Conservation (phyloP, 2,329 filamentous ascomycete species). For the Cadophora sp. region DNA sequence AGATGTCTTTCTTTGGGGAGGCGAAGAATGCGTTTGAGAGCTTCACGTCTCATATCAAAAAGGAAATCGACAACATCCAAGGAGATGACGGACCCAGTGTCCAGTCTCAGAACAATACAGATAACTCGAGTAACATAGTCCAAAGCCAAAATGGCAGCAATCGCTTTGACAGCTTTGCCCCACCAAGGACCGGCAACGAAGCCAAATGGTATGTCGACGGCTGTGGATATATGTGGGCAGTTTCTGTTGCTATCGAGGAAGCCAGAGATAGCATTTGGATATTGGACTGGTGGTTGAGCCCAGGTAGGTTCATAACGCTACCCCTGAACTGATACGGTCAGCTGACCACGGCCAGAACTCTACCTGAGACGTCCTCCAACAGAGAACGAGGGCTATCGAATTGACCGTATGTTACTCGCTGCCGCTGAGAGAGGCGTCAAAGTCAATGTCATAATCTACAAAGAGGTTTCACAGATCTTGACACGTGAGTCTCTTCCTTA, state of each 20-base stretch:
- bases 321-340: background rate
- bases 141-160: constrained; percentile 55
- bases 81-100: constrained; percentile 47
- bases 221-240: constrained; percentile 84
- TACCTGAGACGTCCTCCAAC: constrained; percentile 85
- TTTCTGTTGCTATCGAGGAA: constrained; percentile 78
- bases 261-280: constrained; percentile 81
- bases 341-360: constrained; percentile 59
- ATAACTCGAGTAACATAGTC: constrained; percentile 48
- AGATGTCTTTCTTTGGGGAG: constrained; percentile 22
- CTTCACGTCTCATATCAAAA: constrained; percentile 33
- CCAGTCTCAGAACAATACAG: constrained; percentile 54
- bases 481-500: constrained; percentile 65
- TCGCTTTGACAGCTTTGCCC: constrained; percentile 73
- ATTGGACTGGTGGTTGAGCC: constrained; percentile 88
- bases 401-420: constrained; percentile 82
- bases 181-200: constrained; percentile 72
- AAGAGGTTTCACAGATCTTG: constrained; percentile 83
- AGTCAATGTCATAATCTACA: constrained; percentile 89
- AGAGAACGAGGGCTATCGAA: constrained; percentile 80
- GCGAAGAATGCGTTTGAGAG: constrained; percentile 25
- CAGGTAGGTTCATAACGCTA: constrained; percentile 45
- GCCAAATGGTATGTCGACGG: constrained; percentile 91
- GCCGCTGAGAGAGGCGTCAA: constrained; percentile 85
- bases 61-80: constrained; percentile 27